These are phyloP conservation scores for Trichoderma koningiopsis DNA, from an alignment of 2,329 filamentous ascomycete species.

Conservation along the genomic window DNA sequence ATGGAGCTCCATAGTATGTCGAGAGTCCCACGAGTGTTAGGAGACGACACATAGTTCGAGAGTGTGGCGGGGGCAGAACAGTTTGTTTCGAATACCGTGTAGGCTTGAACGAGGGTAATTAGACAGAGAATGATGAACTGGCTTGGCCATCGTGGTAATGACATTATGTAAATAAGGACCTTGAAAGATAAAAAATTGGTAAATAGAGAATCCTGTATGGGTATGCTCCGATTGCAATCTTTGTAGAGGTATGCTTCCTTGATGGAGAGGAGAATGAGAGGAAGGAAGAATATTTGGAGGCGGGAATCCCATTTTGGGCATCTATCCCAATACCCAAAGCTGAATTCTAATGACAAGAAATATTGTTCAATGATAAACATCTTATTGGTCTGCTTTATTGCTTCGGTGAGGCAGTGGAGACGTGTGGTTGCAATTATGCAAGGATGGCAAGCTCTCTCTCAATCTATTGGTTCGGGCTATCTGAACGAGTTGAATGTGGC, in stretches of 20 bases:
- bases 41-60: not conserved
- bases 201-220: not conserved
- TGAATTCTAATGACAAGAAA: not conserved
- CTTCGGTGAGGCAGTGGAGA: not conserved
- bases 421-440: not conserved
- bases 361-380: not conserved
- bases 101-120: not conserved
- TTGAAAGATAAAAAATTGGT: not conserved
- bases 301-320: not conserved
- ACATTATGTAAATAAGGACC: not conserved
- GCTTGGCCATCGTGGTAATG: rapidly evolving
- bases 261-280: not conserved
- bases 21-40: not conserved
- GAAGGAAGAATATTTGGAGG: not conserved
- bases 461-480: not conserved
- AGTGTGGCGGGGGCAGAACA: not conserved
- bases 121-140: not conserved
- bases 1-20: slow-evolving; percentile 7
- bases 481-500: not conserved
- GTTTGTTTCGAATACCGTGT: not conserved
- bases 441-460: not conserved
- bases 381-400: not conserved
- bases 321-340: not conserved
- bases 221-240: not conserved
- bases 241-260: not conserved